Percentiles rank a stretch among this genome's conserved stretches.
Conservation (phyloP, 2,329 filamentous ascomycete species). For the Xylariaceae sp. region DNA sequence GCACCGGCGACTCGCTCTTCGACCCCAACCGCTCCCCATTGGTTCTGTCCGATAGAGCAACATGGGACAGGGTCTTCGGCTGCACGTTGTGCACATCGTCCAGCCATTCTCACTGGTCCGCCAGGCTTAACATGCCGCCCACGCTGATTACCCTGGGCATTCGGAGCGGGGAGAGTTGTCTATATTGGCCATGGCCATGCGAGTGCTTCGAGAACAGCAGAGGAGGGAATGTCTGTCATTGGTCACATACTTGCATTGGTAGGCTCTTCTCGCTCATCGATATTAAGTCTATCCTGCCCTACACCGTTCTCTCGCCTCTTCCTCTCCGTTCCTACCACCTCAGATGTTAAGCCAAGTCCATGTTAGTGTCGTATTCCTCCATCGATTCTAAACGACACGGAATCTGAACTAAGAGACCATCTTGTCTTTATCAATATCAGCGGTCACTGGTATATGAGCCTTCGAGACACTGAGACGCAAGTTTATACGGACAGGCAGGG, state of each 20-base stretch:
- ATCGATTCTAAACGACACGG: not conserved
- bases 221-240: conserved; percentile 5
- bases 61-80: conserved; percentile 22
- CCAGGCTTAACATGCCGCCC: conserved; percentile 35
- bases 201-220: conserved; percentile 17
- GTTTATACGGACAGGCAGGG: not conserved
- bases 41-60: conserved; percentile 25
- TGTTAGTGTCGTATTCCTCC: not conserved
- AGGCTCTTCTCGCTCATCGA: conserved; percentile 10
- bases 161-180: conserved; percentile 28
- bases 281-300: conserved; percentile 25
- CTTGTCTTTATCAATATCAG: not conserved
- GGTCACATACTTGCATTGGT: not conserved
- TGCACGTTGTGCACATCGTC: conserved; percentile 36
- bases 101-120: conserved; percentile 36
- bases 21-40: conserved; percentile 29
- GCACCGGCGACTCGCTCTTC: conserved; percentile 36
- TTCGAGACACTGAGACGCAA: not conserved
- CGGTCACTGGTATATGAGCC: not conserved
- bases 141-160: conserved; percentile 25
- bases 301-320: conserved; percentile 6
- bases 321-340: not conserved
- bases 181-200: conserved; percentile 29
- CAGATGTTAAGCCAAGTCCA: not conserved
- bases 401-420: not conserved